Percentiles rank a stretch among this genome's conserved stretches.
Conservation (phyloP, 139 green algal species). For the Auxenochlorella pyrenoidosa region DNA sequence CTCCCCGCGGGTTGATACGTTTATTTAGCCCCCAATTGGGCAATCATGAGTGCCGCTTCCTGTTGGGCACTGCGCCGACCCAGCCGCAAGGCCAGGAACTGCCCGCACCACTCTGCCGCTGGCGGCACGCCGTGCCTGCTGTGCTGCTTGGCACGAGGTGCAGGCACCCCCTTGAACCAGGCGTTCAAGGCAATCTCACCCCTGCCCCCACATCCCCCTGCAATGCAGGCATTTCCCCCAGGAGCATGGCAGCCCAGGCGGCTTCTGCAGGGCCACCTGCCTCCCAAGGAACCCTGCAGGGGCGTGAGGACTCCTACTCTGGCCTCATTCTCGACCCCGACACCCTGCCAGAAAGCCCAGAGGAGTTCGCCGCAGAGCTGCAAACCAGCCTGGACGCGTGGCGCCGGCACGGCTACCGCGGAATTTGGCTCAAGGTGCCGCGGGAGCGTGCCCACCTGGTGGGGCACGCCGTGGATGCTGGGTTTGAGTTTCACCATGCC, state of each 20-base stretch:
- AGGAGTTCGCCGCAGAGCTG: constrained; percentile 54
- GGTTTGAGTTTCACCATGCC: constrained; percentile 85
- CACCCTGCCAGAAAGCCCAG: constrained; percentile 51
- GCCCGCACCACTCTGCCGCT: too few species aligned
- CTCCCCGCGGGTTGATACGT: too few species aligned
- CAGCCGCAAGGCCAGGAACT: too few species aligned
- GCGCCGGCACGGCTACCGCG: constrained; percentile 42
- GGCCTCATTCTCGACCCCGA: constrained; percentile 62
- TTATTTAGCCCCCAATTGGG: too few species aligned
- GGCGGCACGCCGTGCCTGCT: too few species aligned
- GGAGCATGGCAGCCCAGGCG: background rate
- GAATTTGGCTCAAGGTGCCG: constrained; percentile 82
- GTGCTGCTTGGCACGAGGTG: too few species aligned
- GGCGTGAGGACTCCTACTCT: constrained; percentile 61
- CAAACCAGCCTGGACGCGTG: background rate
- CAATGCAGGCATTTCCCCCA: too few species aligned
- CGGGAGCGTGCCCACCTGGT: constrained; percentile 46
- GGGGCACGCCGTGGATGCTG: constrained; percentile 36
- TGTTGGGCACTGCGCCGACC: too few species aligned
- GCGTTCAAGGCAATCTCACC: too few species aligned
- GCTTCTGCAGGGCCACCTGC: background rate
- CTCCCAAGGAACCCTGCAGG: background rate
- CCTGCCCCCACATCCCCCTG: too few species aligned
- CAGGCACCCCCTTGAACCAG: too few species aligned
- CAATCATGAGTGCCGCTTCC: too few species aligned